A percentile compares a stretch with the other conserved stretches of the same genome.
Conservation (phyloP, 75 land plant species). For the Ceratopteris richardii region DNA sequence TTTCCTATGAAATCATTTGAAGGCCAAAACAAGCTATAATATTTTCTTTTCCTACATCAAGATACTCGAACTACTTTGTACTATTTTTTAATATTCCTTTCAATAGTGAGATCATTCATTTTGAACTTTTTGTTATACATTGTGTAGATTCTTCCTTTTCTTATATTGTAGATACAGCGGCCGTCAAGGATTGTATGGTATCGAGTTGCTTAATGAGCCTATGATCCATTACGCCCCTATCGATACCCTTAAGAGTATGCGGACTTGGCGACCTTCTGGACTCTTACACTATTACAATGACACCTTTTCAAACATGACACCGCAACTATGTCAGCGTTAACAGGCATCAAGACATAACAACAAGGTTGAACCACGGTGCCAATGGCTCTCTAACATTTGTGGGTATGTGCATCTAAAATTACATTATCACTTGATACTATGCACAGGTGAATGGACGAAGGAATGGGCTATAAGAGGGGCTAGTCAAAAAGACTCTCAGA, state of each 20-base stretch:
- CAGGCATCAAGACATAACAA: constrained; percentile 16
- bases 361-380: constrained; percentile 24
- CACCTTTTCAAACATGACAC: constrained; percentile 30
- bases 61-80: too few species aligned
- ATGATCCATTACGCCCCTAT: constrained; percentile 40
- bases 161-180: constrained; percentile 57
- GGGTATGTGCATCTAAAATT: too few species aligned
- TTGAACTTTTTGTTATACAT: too few species aligned
- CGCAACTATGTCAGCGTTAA: constrained; percentile 36
- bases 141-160: too few species aligned
- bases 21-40: too few species aligned
- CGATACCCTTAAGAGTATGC: constrained; percentile 40
- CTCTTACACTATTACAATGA: constrained; percentile 71
- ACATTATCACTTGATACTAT: too few species aligned
- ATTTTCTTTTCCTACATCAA: too few species aligned
- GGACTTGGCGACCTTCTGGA: constrained; percentile 57
- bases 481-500: constrained; percentile 38
- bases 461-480: constrained; percentile 59
- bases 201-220: constrained; percentile 82
- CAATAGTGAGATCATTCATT: too few species aligned
- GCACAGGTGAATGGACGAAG: constrained; percentile 74
- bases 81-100: too few species aligned
- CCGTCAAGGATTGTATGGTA: constrained; percentile 54
- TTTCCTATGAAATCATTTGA: too few species aligned
- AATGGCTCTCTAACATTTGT: constrained; percentile 52